These are phyloP conservation scores for Boletus eberwhitei DNA, from an alignment of 768 basidiomycete genomes.

Conservation along the genomic window DNA sequence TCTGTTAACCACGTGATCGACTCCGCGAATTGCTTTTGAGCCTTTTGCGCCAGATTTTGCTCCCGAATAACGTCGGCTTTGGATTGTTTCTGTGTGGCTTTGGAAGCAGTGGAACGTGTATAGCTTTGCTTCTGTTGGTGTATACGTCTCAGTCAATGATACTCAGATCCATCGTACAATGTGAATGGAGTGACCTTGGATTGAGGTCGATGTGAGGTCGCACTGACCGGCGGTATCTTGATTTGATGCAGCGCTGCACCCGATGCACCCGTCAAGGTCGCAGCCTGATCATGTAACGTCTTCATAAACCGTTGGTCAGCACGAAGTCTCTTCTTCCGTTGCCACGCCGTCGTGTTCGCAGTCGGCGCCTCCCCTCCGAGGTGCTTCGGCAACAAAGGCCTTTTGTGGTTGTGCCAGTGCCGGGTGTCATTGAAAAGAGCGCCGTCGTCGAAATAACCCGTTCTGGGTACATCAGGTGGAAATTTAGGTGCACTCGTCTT, in stretches of 20 bases:
- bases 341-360: conserved; percentile 33
- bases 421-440: conserved; percentile 45
- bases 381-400: conserved; percentile 49
- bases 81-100: conserved; percentile 27
- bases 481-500: neutral
- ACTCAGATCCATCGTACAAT: neutral
- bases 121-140: conserved; percentile 17
- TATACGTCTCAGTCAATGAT: neutral
- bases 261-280: conserved; percentile 60
- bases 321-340: conserved; percentile 36
- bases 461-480: neutral
- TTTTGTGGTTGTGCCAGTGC: conserved; percentile 59
- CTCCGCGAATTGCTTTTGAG: conserved; percentile 37
- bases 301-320: conserved; percentile 58
- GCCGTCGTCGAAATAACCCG: conserved; percentile 38
- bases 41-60: conserved; percentile 45
- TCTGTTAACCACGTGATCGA: conserved; percentile 52
- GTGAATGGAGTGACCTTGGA: conserved; percentile 11
- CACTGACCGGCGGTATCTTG: conserved; percentile 45
- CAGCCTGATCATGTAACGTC: conserved; percentile 53
- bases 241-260: conserved; percentile 52
- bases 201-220: conserved; percentile 2
- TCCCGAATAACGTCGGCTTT: conserved; percentile 42
- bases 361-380: conserved; percentile 43
- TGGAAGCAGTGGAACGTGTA: conserved; percentile 21